Conservation (phyloP, 2,329 filamentous ascomycete genomes). For the Paraphaeosphaeria minitans region DNA sequence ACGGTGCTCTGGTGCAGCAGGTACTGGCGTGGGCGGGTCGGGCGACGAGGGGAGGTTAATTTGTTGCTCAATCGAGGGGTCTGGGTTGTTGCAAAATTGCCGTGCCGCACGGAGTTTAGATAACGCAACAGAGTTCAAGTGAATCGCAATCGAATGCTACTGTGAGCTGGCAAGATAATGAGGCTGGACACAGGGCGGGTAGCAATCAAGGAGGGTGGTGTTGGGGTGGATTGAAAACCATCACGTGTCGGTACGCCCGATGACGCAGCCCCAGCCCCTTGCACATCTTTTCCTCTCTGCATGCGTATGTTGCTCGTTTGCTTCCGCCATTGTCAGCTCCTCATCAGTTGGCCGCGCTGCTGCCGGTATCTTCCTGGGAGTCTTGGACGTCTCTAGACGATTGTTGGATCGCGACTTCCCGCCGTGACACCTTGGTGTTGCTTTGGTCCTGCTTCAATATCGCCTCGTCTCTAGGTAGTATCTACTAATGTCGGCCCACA, state of each 20-base stretch:
- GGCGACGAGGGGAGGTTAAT: neutral
- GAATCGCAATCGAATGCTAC: neutral
- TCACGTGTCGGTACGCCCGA: conserved; percentile 19
- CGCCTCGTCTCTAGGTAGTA: no score
- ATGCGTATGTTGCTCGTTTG: neutral
- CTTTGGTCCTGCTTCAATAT: no score
- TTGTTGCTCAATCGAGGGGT: conserved; percentile 13
- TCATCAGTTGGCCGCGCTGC: no score
- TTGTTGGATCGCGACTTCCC: no score
- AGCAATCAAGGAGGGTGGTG: neutral
- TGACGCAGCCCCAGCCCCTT: no score
- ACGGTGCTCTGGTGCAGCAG: neutral
- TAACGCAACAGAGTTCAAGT: neutral
- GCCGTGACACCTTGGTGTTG: no score
- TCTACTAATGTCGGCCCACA: no score
- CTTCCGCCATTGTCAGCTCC: neutral
- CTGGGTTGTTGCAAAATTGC: conserved; percentile 2
- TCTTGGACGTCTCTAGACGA: no score
- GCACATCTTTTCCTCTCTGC: no score
- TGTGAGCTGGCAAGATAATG: neutral
- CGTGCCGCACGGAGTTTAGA: neutral
- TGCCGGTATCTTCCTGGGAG: no score
- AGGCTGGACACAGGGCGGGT: neutral
- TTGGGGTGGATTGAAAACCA: neutral
- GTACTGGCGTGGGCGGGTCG: neutral